phyloP scores from a whole-genome alignment of 352 stramenopile species.

The Aphanomyces astaci region DNA sequence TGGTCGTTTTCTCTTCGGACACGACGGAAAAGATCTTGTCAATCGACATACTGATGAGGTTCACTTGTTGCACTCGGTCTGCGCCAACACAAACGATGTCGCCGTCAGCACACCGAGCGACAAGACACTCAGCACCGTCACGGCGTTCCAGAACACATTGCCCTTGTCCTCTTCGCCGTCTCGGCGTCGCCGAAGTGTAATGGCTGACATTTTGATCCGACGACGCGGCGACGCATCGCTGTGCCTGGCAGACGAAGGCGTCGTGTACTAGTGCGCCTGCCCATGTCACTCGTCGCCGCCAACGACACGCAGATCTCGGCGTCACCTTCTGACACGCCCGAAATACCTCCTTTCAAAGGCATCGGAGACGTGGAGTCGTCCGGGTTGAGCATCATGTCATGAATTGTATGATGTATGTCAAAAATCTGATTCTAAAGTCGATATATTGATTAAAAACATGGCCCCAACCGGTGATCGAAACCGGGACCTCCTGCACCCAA shows the following conservation, averaged over 20 bases:
- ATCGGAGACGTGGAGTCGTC: background rate
- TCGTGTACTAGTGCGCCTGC: background rate
- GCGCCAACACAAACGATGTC: constrained; percentile 58
- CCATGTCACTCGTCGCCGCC: background rate
- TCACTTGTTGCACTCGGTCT: constrained; percentile 72
- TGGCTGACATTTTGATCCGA: constrained; percentile 32
- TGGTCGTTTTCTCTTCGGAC: constrained; percentile 43
- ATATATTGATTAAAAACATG: background rate
- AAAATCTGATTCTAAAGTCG: too few species aligned
- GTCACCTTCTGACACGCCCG: background rate
- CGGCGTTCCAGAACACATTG: constrained; percentile 64
- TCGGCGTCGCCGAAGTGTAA: constrained; percentile 53
- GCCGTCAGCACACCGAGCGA: constrained; percentile 56
- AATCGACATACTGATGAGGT: constrained; percentile 72
- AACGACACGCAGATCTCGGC: background rate
- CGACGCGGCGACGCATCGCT: background rate
- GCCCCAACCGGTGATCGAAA: background rate
- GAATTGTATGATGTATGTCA: too few species aligned
- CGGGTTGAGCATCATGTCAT: too few species aligned
- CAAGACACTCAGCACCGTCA: constrained; percentile 57
- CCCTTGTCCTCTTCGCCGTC: constrained; percentile 31
- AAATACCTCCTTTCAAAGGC: background rate
- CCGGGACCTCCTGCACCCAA: background rate
- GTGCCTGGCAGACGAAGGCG: background rate
- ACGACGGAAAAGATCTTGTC: constrained; percentile 78